Percentiles rank a stretch among this genome's conserved stretches.
Evolutionary conservation across 106 monocot species (phyloP).

Genomic region (Platanthera zijinensis): DNA sequence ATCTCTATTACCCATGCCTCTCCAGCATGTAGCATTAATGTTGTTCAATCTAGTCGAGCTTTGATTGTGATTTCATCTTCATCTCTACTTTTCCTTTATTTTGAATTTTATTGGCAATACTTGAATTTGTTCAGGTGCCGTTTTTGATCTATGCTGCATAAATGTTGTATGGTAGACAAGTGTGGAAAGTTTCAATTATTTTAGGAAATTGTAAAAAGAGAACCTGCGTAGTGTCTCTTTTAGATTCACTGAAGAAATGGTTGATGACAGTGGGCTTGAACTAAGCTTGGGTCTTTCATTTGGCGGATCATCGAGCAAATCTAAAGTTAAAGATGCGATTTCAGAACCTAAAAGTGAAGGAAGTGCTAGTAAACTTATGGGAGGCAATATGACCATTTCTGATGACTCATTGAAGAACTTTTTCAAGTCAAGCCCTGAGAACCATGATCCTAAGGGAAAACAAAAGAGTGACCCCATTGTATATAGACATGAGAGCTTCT

Average conservation of each 20-base stretch:
- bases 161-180: not conserved
- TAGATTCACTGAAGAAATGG: constrained; percentile 25
- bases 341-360: constrained; percentile 58
- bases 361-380: constrained; percentile 19
- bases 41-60: not conserved
- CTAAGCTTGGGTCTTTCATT: constrained; percentile 84
- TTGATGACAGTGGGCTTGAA: constrained; percentile 80
- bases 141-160: constrained; percentile 1
- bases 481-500: constrained; percentile 40
- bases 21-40: not conserved
- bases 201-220: not conserved
- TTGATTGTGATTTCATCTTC: not conserved
- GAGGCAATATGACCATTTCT: constrained; percentile 15
- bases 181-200: not conserved
- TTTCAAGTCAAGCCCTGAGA: constrained; percentile 23
- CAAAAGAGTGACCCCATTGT: constrained; percentile 21
- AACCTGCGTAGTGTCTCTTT: no score
- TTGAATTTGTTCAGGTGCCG: not conserved
- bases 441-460: constrained; percentile 28
- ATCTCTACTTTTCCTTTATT: not conserved
- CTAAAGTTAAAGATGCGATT: constrained; percentile 33
- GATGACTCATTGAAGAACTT: constrained; percentile 39
- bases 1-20: not conserved
- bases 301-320: constrained; percentile 57
- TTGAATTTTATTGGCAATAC: not conserved